Base-by-base conservation (phyloP, 345 rosid species). In the Theobroma cacao region DNA sequence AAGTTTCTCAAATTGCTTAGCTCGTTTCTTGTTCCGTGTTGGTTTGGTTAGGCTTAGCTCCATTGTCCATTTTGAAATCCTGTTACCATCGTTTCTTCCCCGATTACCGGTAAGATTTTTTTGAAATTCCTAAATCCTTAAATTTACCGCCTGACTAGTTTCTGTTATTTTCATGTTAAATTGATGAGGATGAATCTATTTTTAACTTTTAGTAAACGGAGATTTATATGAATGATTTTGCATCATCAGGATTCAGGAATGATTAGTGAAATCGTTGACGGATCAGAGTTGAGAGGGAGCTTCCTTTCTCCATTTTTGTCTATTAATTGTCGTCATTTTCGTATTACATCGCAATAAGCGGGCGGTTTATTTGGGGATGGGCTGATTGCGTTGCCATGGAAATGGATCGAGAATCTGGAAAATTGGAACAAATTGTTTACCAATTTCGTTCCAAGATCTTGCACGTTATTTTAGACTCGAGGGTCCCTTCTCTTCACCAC, bases 361-460 rank as follows among this genome's bases (percentile, higher is more conserved):
- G 18, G 3, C 10, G n/a, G 62, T 33, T 69, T 69, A 18, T 69
- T 34, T 65, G 72, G 62, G 73, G 79, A 36, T 68, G 31, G 14
- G 5, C 4, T 55, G 71, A 75, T 62, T 50, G 40, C 8, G n/a
- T 75, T 77, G 75, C 73, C 28, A 65, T 77, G 80, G 75, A 77
- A 59, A 77, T 77, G 80, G 80, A 77, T 65, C 45, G 79, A 34
- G 91, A 88, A 55, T 77, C 75, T 3, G 90, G 87, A 47, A 89
- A 90, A 88, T 61, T 89, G 78, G 97, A 94, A 70, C 93, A 89
- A 75, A 89, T 93, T 53, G 89, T 93, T 36, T 88, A 91, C 1
- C 94, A 90, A 74, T 94, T 94, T 64, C 90, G 91, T 24, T 85
- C 90, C 73, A 94, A 94, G 89, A 89, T 88, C 79, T 84, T 94